Percentiles rank a stretch among this genome's conserved stretches.
phyloP scores from a whole-genome alignment of 1,139 yeast genomes.

The Protomyces inouyei region DNA sequence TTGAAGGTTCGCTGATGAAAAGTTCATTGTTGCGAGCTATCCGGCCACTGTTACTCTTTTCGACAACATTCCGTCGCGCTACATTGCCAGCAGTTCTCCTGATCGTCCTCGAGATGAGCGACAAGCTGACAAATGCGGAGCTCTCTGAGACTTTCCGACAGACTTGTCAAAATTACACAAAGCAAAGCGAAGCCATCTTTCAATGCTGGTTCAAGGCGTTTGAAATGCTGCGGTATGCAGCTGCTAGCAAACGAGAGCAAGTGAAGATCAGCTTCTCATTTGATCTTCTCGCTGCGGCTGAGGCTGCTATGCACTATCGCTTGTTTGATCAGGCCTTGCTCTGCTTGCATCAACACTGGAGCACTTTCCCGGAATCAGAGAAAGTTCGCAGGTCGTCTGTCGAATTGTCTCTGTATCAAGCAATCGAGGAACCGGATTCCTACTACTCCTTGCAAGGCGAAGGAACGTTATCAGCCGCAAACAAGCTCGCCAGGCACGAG shows the following conservation, averaged over 20 bases:
- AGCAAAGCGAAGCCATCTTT: not conserved
- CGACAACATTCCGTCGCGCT: not conserved
- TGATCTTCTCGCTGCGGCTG: constrained; percentile 26
- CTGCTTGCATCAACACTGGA: constrained; percentile 32
- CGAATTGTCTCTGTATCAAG: constrained; percentile 43
- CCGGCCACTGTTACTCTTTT: not conserved
- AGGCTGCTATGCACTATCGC: constrained; percentile 30
- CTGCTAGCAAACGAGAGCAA: not conserved
- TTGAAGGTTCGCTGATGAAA: not conserved
- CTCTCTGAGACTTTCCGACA: not conserved
- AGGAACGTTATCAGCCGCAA: constrained; percentile 51
- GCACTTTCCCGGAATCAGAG: constrained; percentile 45
- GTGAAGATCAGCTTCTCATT: constrained; percentile 10
- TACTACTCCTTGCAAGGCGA: constrained; percentile 37
- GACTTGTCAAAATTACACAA: constrained; percentile 2
- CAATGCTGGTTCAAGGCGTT: not conserved
- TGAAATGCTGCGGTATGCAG: not conserved
- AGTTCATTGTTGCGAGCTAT: not conserved
- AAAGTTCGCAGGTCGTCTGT: constrained; percentile 48
- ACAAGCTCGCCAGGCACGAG: constrained; percentile 42
- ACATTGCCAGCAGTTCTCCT: not conserved
- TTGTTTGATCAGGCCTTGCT: constrained; percentile 29
- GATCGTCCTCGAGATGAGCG: not conserved
- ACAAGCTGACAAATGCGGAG: not conserved
- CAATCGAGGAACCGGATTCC: constrained; percentile 23